Conservation (phyloP, 208 protist species). For the Wallacemonas sp. region DNA sequence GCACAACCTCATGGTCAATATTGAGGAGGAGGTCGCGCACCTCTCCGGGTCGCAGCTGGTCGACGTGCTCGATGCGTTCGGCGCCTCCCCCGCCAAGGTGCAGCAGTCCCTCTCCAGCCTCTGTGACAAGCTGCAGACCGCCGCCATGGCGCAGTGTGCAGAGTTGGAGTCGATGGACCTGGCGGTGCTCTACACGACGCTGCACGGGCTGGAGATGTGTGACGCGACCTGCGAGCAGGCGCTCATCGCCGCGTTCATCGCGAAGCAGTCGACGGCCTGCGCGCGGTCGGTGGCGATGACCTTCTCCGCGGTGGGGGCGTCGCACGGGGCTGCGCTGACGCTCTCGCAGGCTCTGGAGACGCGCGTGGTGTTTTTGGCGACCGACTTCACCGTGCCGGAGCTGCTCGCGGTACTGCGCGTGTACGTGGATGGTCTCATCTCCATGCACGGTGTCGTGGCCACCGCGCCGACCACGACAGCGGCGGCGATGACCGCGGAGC, state of each 20-base stretch:
- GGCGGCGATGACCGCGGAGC: not conserved
- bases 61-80: slow-evolving; percentile 63
- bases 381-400: slow-evolving; percentile 79
- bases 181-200: slow-evolving; percentile 65
- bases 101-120: slow-evolving; percentile 19
- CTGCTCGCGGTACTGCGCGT: slow-evolving; percentile 72
- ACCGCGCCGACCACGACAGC: not conserved
- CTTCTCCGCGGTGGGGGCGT: slow-evolving; percentile 47
- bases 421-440: slow-evolving; percentile 54
- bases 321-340: slow-evolving; percentile 25
- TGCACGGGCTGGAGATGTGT: slow-evolving; percentile 29
- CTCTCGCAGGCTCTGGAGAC: slow-evolving; percentile 60
- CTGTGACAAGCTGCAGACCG: slow-evolving; percentile 26
- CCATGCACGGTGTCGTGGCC: slow-evolving; percentile 32
- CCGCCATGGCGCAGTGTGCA: slow-evolving; percentile 27
- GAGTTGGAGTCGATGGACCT: slow-evolving; percentile 67
- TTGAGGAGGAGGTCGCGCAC: slow-evolving; percentile 35
- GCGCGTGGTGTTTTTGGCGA: slow-evolving; percentile 74
- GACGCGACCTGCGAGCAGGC: slow-evolving; percentile 25
- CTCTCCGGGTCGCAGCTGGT: slow-evolving; percentile 52
- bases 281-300: slow-evolving; percentile 74
- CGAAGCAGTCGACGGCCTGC: slow-evolving; percentile 33
- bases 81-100: slow-evolving; percentile 28
- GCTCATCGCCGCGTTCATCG: slow-evolving; percentile 43
- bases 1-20: slow-evolving; percentile 44